Conservation (phyloP, 768 basidiomycete genomes). For the Chlorophyllum brunneum region DNA sequence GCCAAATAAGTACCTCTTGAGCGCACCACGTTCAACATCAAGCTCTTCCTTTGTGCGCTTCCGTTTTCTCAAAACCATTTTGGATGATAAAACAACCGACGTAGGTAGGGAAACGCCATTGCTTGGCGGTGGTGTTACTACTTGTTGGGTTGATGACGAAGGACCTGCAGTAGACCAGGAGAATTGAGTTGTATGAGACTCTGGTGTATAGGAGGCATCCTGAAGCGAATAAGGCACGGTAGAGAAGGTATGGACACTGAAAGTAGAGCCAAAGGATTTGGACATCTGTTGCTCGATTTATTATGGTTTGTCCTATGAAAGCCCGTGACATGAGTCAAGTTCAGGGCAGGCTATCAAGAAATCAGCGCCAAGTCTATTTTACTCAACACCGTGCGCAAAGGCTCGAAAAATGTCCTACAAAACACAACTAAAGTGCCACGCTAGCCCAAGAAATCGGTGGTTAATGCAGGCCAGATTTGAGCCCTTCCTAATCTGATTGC, state of each 20-base stretch:
- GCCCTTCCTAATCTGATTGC: neutral
- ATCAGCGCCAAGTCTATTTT: neutral
- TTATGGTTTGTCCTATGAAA: constrained; percentile 31
- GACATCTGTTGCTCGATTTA: constrained; percentile 42
- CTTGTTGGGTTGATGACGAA: constrained; percentile 1
- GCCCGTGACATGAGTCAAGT: constrained; percentile 33
- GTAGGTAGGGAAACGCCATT: constrained; percentile 1
- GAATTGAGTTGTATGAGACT: constrained; percentile 11
- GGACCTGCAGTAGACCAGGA: constrained; percentile 11
- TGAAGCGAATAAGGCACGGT: constrained; percentile 19
- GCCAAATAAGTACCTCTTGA: constrained; percentile 36
- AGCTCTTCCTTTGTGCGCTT: constrained; percentile 49
- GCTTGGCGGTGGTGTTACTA: neutral
- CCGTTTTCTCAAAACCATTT: constrained; percentile 25
- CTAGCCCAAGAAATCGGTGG: neutral
- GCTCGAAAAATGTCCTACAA: neutral
- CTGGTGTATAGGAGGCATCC: constrained; percentile 11
- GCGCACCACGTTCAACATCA: constrained; percentile 40
- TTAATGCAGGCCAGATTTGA: neutral
- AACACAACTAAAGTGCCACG: neutral
- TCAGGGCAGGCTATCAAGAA: constrained; percentile 33
- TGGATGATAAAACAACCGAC: constrained; percentile 14
- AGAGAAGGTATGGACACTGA: constrained; percentile 22
- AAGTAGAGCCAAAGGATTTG: constrained; percentile 25
- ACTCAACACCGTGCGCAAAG: neutral